phyloP scores from a whole-genome alignment of 768 basidiomycete species.

The Russula olivacea region DNA sequence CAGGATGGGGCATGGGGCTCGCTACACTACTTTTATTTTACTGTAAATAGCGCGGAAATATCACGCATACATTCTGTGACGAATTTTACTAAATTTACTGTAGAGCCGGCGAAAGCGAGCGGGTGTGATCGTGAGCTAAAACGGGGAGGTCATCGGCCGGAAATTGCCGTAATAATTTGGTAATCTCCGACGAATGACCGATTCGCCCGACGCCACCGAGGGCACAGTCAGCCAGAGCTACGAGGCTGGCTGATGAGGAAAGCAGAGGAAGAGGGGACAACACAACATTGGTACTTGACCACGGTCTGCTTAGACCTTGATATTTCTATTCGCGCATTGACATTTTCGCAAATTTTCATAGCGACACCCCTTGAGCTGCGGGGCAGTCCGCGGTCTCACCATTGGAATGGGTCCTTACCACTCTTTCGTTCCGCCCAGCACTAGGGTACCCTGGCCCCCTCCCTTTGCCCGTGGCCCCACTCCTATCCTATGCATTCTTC shows the following conservation, averaged over 20 bases:
- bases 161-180: not conserved
- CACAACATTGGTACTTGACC: not conserved
- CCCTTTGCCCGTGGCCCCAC: constrained; percentile 2
- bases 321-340: not conserved
- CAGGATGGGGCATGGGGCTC: too few relatives aligned
- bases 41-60: not conserved
- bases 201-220: not conserved
- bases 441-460: not conserved
- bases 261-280: not conserved
- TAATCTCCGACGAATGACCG: not conserved
- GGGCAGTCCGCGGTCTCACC: constrained; percentile 6
- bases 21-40: not conserved
- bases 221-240: not conserved
- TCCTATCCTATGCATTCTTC: constrained; percentile 17
- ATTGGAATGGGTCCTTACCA: constrained; percentile 7
- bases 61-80: not conserved
- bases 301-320: not conserved
- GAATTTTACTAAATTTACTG: too few relatives aligned
- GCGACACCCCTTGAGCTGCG: not conserved
- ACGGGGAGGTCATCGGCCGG: not conserved
- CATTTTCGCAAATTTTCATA: not conserved
- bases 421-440: constrained; percentile 22
- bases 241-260: too few relatives aligned
- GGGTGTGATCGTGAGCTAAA: not conserved
- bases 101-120: too few relatives aligned